These are phyloP conservation scores for Dentipellis sp. DNA, from an alignment of 768 basidiomycete genomes.

Conservation along the genomic window DNA sequence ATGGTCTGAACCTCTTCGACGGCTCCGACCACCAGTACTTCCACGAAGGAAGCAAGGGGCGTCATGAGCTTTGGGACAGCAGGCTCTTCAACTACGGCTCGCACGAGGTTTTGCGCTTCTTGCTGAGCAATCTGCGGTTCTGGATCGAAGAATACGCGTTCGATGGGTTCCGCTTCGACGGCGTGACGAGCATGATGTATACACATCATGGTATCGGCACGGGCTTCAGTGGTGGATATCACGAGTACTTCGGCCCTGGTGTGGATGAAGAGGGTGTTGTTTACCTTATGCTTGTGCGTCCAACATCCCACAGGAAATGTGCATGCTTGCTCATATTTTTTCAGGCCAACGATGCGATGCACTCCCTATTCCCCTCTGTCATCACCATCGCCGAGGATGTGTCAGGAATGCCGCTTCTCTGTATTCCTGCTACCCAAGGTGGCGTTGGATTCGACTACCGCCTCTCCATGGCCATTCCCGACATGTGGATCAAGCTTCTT, in stretches of 20 bases:
- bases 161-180: constrained; percentile 98
- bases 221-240: constrained; percentile 96
- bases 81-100: constrained; percentile 93
- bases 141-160: constrained; percentile 94
- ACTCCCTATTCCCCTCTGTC: constrained; percentile 64
- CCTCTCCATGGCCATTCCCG: constrained; percentile 95
- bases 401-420: constrained; percentile 96
- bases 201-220: constrained; percentile 95
- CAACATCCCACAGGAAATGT: neutral
- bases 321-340: neutral
- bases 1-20: constrained; percentile 93
- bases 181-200: constrained; percentile 99
- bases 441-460: constrained; percentile 98
- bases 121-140: constrained; percentile 90
- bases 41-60: constrained; percentile 85
- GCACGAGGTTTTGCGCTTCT: constrained; percentile 91
- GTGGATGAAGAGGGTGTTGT: constrained; percentile 87
- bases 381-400: constrained; percentile 98
- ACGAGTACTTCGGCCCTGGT: constrained; percentile 88
- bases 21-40: constrained; percentile 98
- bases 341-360: constrained; percentile 89
- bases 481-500: constrained; percentile 99
- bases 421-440: constrained; percentile 67
- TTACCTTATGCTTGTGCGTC: constrained; percentile 91
- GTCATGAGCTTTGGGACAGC: constrained; percentile 97